Conservation (phyloP, 2,329 filamentous ascomycete genomes). For the Penicillium brasilianum region DNA sequence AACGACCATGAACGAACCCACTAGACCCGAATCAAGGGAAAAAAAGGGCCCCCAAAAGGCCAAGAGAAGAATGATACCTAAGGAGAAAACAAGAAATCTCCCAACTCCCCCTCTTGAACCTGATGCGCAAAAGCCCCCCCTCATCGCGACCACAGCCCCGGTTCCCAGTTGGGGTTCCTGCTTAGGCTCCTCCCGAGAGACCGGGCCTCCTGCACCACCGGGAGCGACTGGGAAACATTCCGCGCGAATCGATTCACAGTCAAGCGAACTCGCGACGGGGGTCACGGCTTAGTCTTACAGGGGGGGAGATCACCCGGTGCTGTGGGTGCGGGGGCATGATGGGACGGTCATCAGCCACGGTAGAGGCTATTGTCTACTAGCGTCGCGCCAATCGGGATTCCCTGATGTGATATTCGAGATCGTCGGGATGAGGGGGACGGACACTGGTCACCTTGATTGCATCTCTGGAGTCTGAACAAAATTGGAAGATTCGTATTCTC, state of each 20-base stretch:
- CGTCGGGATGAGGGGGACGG: neutral
- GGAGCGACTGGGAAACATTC: neutral
- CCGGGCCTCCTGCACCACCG: neutral
- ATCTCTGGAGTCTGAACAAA: no score
- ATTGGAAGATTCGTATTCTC: no score
- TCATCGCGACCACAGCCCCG: neutral
- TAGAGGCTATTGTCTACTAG: conserved; percentile 33
- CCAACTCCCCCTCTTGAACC: neutral
- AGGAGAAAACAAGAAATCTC: neutral
- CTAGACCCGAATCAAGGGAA: neutral
- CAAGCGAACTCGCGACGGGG: neutral
- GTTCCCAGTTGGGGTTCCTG: neutral
- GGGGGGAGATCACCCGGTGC: neutral
- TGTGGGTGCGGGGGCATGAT: conserved; percentile 6
- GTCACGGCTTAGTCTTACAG: neutral
- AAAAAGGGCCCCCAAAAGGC: conserved; percentile 2
- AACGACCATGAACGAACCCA: conserved; percentile 31
- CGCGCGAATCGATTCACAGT: neutral
- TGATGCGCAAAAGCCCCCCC: neutral
- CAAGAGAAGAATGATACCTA: conserved; percentile 3
- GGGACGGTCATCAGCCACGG: conserved; percentile 15
- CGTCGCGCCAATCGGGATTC: conserved; percentile 23
- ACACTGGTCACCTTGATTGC: conserved; percentile 3
- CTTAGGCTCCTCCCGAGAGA: neutral
- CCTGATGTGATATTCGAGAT: conserved; percentile 20